Evolutionary conservation across 2,329 filamentous ascomycete species (phyloP), one percentile per base, ranked within the genome.

Genomic region (Epicoccum nigrum): DNA sequence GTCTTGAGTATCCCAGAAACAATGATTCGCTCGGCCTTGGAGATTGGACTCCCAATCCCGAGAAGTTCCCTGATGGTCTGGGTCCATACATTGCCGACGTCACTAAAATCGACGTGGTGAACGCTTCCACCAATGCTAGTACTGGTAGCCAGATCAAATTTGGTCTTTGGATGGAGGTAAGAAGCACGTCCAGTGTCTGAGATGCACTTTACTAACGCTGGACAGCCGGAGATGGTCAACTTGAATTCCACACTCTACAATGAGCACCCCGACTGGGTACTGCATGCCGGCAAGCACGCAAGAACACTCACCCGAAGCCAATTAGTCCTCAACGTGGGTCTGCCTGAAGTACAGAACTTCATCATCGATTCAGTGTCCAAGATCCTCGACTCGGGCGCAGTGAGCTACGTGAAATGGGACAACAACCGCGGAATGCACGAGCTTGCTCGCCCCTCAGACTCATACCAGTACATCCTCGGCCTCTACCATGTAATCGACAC

Each of bases 361-460:
- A 81, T 87, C 61, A 85, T 87, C 56, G 67, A 75, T 0, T 76
- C 79, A 0, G 74, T 88, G 3, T 78, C 83, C 2, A 70, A 75
- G 3, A 76, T 87, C 6, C 77, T 87, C 15, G 74, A 80, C 35
- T 79, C 74, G 1, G 78, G 79, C 0, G 73, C 81, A 19, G 81
- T 87, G 38, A 70, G 72, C 8, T 87, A 87, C 54, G 79, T 88
- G 54, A 88, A 88, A 58, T 87, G 85, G 85, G 85, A 87, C 57
- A 85, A 86, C 68, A 88, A 88, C 69, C 76, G 85, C 4, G 84
- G 39, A 1, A 84, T 86, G 35, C 83, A 87, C 62, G 84, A 87
- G 67, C 78, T 77, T 37, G 72, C 83, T 0, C 76, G 75, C 0
- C 83, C 84, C 8, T 75, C 77, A 1, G 79, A 77, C 6, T 73